Conservation (phyloP, 176 grass and related monocot species). For the Hyparrhenia diplandra region DNA sequence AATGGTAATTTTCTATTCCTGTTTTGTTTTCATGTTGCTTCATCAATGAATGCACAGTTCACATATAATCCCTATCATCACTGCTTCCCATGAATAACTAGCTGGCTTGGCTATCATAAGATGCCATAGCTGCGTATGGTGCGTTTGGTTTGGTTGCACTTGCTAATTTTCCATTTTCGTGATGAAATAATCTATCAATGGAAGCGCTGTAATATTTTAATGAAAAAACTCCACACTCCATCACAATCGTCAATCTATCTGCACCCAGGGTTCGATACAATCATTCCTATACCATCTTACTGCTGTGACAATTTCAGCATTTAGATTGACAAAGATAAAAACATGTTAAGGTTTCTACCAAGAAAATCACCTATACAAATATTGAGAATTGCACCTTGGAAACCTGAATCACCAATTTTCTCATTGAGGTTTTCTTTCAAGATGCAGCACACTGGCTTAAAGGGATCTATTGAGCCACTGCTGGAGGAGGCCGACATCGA, state of each 20-base stretch:
- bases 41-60: background rate
- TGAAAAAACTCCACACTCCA: background rate
- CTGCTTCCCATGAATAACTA: background rate
- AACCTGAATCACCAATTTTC: too few relatives aligned
- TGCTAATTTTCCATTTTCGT: background rate
- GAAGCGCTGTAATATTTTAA: background rate
- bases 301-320: constrained; percentile 4
- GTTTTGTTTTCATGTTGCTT: constrained; percentile 18
- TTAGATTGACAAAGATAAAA: background rate
- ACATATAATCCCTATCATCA: background rate
- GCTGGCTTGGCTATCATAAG: constrained; percentile 6
- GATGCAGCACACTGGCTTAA: constrained; percentile 73
- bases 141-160: constrained; percentile 10
- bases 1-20: constrained; percentile 63
- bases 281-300: background rate
- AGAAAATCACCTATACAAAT: background rate
- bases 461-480: constrained; percentile 80
- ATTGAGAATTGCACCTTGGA: background rate
- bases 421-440: constrained; percentile 28
- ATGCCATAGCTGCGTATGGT: background rate
- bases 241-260: background rate
- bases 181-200: background rate
- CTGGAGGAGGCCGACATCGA: constrained; percentile 86
- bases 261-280: too few relatives aligned
- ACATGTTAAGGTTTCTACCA: background rate